These are phyloP conservation scores for Cladosporium phlei DNA, from an alignment of 2,329 filamentous ascomycete genomes.

Conservation along the genomic window DNA sequence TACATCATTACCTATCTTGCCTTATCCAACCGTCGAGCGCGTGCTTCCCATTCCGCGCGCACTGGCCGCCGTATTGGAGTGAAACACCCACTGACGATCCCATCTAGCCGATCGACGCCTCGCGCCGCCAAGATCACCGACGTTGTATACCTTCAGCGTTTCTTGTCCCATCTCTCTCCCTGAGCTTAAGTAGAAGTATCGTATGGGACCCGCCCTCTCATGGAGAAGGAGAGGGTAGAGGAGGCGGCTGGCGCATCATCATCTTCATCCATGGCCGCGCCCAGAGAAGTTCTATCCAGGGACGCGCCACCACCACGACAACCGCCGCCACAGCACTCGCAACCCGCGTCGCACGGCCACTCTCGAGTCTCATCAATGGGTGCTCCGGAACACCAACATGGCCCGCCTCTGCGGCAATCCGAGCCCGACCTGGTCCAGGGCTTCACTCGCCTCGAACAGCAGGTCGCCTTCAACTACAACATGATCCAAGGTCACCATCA, in stretches of 20 bases:
- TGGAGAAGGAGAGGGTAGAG: constrained; percentile 13
- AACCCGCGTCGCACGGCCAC: constrained; percentile 8
- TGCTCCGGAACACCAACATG: constrained; percentile 9
- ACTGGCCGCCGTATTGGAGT: neutral
- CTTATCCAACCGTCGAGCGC: neutral
- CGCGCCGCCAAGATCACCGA: constrained; percentile 1
- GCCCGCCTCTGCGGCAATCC: constrained; percentile 1
- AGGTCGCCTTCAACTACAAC: constrained; percentile 44
- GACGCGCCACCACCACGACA: constrained; percentile 5
- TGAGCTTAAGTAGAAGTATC: neutral
- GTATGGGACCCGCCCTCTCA: constrained; percentile 7
- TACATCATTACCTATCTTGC: neutral
- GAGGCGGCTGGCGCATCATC: constrained; percentile 3
- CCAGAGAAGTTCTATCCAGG: constrained; percentile 7
- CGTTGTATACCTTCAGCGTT: constrained; percentile 9
- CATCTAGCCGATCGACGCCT: constrained; percentile 12
- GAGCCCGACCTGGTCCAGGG: constrained; percentile 5
- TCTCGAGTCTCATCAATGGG: constrained; percentile 13
- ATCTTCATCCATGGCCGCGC: constrained; percentile 2
- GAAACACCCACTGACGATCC: constrained; percentile 12
- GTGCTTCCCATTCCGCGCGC: neutral
- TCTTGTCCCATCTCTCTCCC: constrained; percentile 1
- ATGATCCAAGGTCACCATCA: constrained; percentile 37
- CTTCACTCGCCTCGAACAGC: constrained; percentile 41
- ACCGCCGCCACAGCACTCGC: constrained; percentile 3